A percentile compares a stretch with the other conserved stretches of the same genome.
Conservation (phyloP, 768 basidiomycete genomes). For the Asterophora lycoperdoides region DNA sequence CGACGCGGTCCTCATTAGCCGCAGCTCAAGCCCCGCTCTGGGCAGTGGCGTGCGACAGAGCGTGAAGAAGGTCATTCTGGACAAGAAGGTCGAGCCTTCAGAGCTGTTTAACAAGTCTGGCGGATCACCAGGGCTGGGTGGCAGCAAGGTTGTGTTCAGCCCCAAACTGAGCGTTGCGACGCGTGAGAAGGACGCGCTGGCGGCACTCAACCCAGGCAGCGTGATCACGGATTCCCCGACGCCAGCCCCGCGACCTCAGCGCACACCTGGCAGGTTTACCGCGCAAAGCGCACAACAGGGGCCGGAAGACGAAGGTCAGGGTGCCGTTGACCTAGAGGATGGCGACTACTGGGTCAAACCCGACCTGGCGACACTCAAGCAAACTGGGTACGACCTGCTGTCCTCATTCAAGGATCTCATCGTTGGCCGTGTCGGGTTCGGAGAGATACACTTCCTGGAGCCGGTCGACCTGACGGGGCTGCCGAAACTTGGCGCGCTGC, state of each 20-base stretch:
- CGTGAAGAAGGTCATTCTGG: slow-evolving; percentile 89
- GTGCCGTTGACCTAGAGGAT: slow-evolving; percentile 51
- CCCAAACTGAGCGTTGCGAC: slow-evolving; percentile 72
- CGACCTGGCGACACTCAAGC: slow-evolving; percentile 64
- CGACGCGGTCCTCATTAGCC: slow-evolving; percentile 62
- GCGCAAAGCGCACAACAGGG: slow-evolving; percentile 30
- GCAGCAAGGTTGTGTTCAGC: slow-evolving; percentile 65
- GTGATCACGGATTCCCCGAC: slow-evolving; percentile 32
- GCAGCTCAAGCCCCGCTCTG: slow-evolving; percentile 57
- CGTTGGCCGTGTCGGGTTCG: slow-evolving; percentile 90
- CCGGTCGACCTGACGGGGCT: slow-evolving; percentile 85
- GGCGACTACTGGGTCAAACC: slow-evolving; percentile 95
- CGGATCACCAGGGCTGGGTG: slow-evolving; percentile 37
- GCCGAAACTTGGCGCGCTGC: slow-evolving; percentile 70
- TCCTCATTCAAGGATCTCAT: slow-evolving; percentile 70
- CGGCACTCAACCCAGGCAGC: slow-evolving; percentile 28
- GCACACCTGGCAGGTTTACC: slow-evolving; percentile 37
- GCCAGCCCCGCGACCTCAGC: slow-evolving; percentile 33
- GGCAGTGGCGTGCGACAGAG: slow-evolving; percentile 72
- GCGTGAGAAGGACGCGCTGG: slow-evolving; percentile 61
- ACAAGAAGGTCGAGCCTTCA: slow-evolving; percentile 75
- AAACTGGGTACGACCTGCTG: slow-evolving; percentile 68
- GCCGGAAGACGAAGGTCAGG: slow-evolving; percentile 18
- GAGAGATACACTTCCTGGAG: slow-evolving; percentile 79
- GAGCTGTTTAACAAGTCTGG: slow-evolving; percentile 60